Evolutionary conservation across 1,284 basidiomycete genomes (phyloP).

Genomic region (Ceratobasidium sp.): DNA sequence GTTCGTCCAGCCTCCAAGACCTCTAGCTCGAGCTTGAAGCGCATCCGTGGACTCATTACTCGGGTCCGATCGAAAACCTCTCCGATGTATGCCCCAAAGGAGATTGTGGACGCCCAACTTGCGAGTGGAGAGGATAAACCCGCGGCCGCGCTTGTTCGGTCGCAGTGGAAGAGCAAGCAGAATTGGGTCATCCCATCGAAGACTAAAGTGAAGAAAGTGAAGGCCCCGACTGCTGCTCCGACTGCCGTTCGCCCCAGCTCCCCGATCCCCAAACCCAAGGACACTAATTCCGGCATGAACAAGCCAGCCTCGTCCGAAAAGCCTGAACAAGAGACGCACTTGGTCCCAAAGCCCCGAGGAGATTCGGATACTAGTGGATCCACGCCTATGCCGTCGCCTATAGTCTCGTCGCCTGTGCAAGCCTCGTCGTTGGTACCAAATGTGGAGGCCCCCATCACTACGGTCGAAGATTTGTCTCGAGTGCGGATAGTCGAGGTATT

Average conservation of each 20-base stretch:
- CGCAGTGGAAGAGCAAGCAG: constrained; percentile 9
- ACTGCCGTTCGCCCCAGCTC: not conserved
- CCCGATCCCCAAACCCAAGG: not conserved
- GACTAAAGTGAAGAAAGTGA: not conserved
- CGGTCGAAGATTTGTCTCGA: not conserved
- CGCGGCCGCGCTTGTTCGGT: not conserved
- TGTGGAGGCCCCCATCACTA: not conserved
- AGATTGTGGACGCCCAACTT: not conserved
- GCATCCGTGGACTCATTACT: not conserved
- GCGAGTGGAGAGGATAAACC: not conserved
- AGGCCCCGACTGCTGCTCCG: not conserved
- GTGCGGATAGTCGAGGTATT: not conserved
- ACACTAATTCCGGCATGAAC: not conserved
- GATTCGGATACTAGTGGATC: not conserved
- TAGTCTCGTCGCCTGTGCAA: not conserved
- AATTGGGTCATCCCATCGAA: not conserved
- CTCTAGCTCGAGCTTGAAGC: not conserved
- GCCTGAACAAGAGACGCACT: not conserved
- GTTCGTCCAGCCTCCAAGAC: not conserved
- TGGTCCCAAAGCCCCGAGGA: not conserved
- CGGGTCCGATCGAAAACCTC: not conserved
- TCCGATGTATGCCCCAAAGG: constrained; percentile 3
- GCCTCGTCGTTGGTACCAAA: too few species aligned
- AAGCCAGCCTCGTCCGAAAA: not conserved
- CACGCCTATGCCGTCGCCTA: not conserved